Evolutionary conservation across 495 filamentous ascomycete genomes (phyloP).

Genomic region (Penicillium coprophilum): DNA sequence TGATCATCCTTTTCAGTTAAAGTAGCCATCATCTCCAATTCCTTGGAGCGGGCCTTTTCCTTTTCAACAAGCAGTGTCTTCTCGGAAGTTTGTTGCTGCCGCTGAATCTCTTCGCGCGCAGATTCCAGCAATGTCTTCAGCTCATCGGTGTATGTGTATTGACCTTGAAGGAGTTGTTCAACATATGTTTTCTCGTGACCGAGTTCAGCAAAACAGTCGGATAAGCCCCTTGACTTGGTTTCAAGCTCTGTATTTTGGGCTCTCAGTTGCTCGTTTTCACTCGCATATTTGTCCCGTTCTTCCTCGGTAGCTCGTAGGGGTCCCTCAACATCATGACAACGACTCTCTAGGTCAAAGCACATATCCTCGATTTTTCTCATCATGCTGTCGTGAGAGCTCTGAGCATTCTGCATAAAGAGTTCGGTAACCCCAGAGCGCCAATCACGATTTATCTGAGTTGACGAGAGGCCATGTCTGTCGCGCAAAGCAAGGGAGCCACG

Average conservation of each 20-base stretch:
- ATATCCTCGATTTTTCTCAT: slow-evolving; percentile 49
- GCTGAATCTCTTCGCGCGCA: slow-evolving; percentile 30
- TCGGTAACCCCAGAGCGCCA: slow-evolving; percentile 47
- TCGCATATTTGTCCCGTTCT: slow-evolving; percentile 39
- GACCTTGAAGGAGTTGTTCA: slow-evolving; percentile 30
- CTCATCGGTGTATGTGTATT: slow-evolving; percentile 27
- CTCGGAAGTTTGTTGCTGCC: slow-evolving; percentile 24
- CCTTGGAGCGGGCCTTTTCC: slow-evolving; percentile 38
- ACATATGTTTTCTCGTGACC: slow-evolving; percentile 32
- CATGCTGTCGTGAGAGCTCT: slow-evolving; percentile 38
- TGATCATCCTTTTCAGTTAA: slow-evolving; percentile 48
- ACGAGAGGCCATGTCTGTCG: slow-evolving; percentile 12
- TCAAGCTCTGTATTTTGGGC: slow-evolving; percentile 27
- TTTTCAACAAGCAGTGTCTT: slow-evolving; percentile 24
- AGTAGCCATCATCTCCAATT: slow-evolving; percentile 46
- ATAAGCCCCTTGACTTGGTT: slow-evolving; percentile 25
- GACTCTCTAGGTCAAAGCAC: slow-evolving; percentile 55
- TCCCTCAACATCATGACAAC: slow-evolving; percentile 50
- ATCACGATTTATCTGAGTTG: slow-evolving; percentile 27
- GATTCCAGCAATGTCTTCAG: slow-evolving; percentile 29
- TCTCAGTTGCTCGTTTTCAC: slow-evolving; percentile 26
- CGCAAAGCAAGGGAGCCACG: slow-evolving; percentile 12
- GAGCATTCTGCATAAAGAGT: slow-evolving; percentile 35
- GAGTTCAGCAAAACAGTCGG: slow-evolving; percentile 23
- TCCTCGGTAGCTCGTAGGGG: slow-evolving; percentile 47